A percentile compares a stretch with the other conserved stretches of the same genome.
These are phyloP conservation scores for Leishmania guyanensis DNA, from an alignment of 208 protist genomes.

Conservation along the genomic window DNA sequence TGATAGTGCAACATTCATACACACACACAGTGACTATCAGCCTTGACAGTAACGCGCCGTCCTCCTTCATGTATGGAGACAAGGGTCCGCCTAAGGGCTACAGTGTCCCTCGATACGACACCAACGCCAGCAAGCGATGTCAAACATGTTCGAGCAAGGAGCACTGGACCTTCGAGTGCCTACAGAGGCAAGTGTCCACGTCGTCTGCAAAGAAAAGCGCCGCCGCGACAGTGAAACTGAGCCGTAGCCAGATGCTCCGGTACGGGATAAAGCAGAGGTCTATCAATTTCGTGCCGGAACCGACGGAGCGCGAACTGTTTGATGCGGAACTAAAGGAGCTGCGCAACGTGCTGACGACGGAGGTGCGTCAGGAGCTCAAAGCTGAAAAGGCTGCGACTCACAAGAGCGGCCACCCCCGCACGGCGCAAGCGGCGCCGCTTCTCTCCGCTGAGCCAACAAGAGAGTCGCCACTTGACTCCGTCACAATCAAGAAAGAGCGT, in stretches of 20 bases:
- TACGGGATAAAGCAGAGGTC: conserved; percentile 71
- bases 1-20: background rate
- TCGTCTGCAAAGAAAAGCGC: conserved; percentile 30
- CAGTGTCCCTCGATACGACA: conserved; percentile 70
- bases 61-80: conserved; percentile 55
- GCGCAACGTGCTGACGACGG: conserved; percentile 25
- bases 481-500: conserved; percentile 24
- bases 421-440: background rate
- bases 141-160: conserved; percentile 65
- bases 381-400: conserved; percentile 2
- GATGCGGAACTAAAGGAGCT: conserved; percentile 41
- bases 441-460: background rate
- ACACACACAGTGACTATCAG: background rate
- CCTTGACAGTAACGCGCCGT: background rate
- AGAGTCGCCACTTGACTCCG: conserved; percentile 12
- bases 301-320: conserved; percentile 63
- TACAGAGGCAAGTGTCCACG: conserved; percentile 19
- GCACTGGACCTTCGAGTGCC: conserved; percentile 89
- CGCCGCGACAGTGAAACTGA: conserved; percentile 47
- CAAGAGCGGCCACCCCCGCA: background rate
- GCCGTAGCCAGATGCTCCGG: conserved; percentile 73
- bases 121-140: conserved; percentile 39
- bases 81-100: conserved; percentile 79
- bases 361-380: conserved; percentile 37
- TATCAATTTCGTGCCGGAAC: conserved; percentile 69